Evolutionary conservation across 2,329 filamentous ascomycete genomes (phyloP), one percentile per base, ranked within the genome.

Genomic region (Teratosphaeria viscida): DNA sequence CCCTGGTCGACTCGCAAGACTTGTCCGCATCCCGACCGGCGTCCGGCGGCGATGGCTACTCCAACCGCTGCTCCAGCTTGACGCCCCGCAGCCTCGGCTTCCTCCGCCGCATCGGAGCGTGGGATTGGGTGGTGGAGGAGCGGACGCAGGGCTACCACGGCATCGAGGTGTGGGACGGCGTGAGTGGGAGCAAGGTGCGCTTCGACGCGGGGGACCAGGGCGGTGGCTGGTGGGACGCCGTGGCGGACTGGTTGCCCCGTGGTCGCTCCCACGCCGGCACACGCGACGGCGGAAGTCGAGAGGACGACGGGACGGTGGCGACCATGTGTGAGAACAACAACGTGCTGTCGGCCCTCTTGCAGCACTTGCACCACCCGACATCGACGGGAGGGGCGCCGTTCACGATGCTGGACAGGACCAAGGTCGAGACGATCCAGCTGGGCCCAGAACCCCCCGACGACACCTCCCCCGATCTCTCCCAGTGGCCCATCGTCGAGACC

Each of bases 91-190:
- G 92, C 0, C 87, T 90, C n/a, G 81, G 80, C 3, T 96, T 94
- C 69, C 81, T 97, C 63, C 81, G 64, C 70, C 79, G 82, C 4
- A 94, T 95, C 62, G 94, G 92, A 39, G 91, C 88, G 56, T 97
- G 92, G 94, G 71, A 80, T 6, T 85, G 95, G 70, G 78, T 96
- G 62, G 82, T 89, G 65, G 77, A 80, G 52, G 78, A 83, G 5
- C 85, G 94, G 35, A 84, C 94, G 37, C 92, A 96, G 76, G 82
- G 86, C 0, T 99, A 96, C 74, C 86, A 95, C 61, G 89, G 92
- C 68, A 99, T 99, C 94, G 88, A 96, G 73, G 94, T 97, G 35
- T 99, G 95, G 94, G 94, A 99, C 73, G 95, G 92, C 63, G 84
- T 96, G 59, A 89, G 88, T 49, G 91, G 85, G 61, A 89, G 91